Conservation (phyloP, 2,329 filamentous ascomycete species). For the Aphanocladium album region DNA sequence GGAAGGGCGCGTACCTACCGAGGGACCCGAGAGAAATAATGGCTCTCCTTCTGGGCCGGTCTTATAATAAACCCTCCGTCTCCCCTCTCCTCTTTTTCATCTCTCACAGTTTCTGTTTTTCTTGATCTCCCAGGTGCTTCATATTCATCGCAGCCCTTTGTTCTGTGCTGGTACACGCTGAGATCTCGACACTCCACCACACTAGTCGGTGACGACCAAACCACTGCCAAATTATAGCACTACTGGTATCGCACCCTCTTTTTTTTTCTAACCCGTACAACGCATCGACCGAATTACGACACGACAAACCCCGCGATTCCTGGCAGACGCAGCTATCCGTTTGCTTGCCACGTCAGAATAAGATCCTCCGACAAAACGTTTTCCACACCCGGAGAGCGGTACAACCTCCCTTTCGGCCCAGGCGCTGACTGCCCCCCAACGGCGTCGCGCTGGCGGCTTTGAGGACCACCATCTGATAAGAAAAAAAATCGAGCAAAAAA, state of each 20-base stretch:
- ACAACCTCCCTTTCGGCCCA: slow-evolving; percentile 8
- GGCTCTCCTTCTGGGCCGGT: neutral
- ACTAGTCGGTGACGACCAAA: neutral
- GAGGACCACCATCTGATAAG: neutral
- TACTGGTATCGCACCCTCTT: slow-evolving; percentile 2
- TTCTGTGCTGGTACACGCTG: neutral
- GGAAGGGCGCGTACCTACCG: neutral
- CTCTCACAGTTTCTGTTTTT: neutral
- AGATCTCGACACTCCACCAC: neutral
- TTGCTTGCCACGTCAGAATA: neutral
- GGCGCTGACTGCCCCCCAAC: slow-evolving; percentile 8
- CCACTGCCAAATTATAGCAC: neutral
- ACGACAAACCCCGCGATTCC: neutral
- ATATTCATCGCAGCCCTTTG: neutral
- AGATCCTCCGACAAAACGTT: neutral
- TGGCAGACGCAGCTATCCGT: slow-evolving; percentile 1
- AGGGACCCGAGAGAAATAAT: neutral
- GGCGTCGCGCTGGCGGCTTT: slow-evolving; percentile 11
- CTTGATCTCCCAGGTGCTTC: neutral
- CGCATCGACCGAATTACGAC: neutral
- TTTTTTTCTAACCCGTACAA: neutral
- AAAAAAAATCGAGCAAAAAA: neutral
- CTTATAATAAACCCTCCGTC: slow-evolving; percentile 5
- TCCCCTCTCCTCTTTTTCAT: neutral
- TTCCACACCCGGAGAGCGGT: neutral